Percentiles rank a stretch among this genome's conserved stretches.
Conservation (phyloP, 2,329 filamentous ascomycete species). For the Neofusicoccum sp. region DNA sequence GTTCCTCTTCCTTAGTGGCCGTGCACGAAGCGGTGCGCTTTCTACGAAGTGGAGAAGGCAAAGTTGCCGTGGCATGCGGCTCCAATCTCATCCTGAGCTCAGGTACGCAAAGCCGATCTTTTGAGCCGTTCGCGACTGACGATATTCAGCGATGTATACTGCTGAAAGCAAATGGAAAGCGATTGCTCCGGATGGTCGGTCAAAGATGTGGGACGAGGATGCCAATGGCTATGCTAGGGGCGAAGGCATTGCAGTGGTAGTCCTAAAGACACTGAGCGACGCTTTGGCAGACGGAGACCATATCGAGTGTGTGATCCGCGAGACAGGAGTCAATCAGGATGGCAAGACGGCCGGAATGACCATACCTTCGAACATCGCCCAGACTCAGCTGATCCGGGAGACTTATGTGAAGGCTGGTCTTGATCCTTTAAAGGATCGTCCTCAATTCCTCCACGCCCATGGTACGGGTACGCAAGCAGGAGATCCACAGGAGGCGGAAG, state of each 20-base stretch:
- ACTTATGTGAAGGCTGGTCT: slow-evolving; percentile 38
- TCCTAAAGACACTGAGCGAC: slow-evolving; percentile 58
- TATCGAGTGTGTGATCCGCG: slow-evolving; percentile 45
- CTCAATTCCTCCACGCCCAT: slow-evolving; percentile 40
- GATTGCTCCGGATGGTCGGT: slow-evolving; percentile 25
- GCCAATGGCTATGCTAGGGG: slow-evolving; percentile 65
- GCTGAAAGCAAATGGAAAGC: not conserved
- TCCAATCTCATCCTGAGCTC: slow-evolving; percentile 30
- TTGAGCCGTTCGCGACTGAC: slow-evolving; percentile 21
- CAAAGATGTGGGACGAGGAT: slow-evolving; percentile 45
- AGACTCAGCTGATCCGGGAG: slow-evolving; percentile 34
- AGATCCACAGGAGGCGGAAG: slow-evolving; percentile 27
- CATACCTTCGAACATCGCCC: slow-evolving; percentile 35
- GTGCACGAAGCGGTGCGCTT: slow-evolving; percentile 30
- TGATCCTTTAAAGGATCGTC: slow-evolving; percentile 22
- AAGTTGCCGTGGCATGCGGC: slow-evolving; percentile 19
- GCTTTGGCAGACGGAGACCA: slow-evolving; percentile 58
- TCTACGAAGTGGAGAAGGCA: slow-evolving; percentile 19
- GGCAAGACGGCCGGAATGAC: slow-evolving; percentile 51
- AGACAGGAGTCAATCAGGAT: slow-evolving; percentile 48
- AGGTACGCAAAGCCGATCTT: too few relatives aligned
- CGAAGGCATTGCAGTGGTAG: slow-evolving; percentile 58
- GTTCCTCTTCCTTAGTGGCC: slow-evolving; percentile 29
- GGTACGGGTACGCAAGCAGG: slow-evolving; percentile 41
- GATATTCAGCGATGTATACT: not conserved